These are phyloP conservation scores for Blastocystis sp. DNA, from an alignment of 352 stramenopile genomes.

Conservation along the genomic window DNA sequence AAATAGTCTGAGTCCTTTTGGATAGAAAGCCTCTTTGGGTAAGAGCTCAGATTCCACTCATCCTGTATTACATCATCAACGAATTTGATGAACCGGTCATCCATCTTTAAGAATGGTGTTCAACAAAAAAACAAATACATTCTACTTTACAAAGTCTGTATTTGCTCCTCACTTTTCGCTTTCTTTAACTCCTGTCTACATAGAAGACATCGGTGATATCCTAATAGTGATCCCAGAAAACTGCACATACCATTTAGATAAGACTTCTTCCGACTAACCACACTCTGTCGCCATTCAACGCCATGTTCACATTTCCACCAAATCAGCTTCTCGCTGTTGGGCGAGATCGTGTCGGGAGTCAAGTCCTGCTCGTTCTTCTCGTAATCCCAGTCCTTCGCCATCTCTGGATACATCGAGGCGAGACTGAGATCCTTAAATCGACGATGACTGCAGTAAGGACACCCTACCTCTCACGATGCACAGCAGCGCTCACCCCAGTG, in stretches of 20 bases:
- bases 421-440: conserved; percentile 39
- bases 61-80: background rate
- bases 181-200: background rate
- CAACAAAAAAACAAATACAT: background rate
- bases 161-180: background rate
- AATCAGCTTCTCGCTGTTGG: conserved; percentile 44
- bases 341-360: conserved; percentile 30
- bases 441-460: conserved; percentile 43
- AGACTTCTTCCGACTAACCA: conserved; percentile 23
- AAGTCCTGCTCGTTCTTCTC: conserved; percentile 3
- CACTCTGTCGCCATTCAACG: conserved; percentile 30
- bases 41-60: background rate
- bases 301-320: conserved; percentile 58
- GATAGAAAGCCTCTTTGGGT: background rate
- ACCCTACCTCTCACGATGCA: background rate
- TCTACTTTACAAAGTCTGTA: background rate
- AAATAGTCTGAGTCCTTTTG: background rate
- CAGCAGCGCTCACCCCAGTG: background rate
- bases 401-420: background rate
- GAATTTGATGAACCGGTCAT: conserved; percentile 6
- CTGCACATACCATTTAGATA: background rate
- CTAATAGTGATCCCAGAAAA: background rate
- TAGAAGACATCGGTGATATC: conserved; percentile 35
- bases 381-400: conserved; percentile 49
- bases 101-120: background rate